phyloP scores from a whole-genome alignment of 768 basidiomycete genomes.

The Asterophora parasitica region DNA sequence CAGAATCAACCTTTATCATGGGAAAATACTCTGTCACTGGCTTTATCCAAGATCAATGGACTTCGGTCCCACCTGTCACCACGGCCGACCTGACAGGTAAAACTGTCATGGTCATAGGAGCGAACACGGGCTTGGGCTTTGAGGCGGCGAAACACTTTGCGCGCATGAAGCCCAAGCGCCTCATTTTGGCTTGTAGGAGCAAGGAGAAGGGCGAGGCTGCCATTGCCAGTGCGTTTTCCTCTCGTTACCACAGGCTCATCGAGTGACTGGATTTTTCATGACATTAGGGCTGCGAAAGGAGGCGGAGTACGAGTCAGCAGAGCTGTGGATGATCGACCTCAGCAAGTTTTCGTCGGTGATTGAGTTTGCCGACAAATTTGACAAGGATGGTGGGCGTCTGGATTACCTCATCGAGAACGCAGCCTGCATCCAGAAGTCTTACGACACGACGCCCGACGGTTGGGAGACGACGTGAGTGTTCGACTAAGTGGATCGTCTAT shows the following conservation, averaged over 20 bases:
- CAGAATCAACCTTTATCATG: slow-evolving; percentile 6
- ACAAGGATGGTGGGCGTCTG: slow-evolving; percentile 28
- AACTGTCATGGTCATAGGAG: slow-evolving; percentile 42
- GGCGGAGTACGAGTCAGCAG: slow-evolving; percentile 28
- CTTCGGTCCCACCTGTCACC: slow-evolving; percentile 23
- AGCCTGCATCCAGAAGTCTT: slow-evolving; percentile 15
- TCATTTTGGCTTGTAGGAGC: slow-evolving; percentile 36
- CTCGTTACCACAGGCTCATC: background rate
- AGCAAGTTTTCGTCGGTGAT: slow-evolving; percentile 34
- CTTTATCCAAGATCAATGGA: slow-evolving; percentile 18
- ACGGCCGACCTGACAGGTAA: slow-evolving; percentile 36
- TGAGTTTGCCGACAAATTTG: slow-evolving; percentile 32
- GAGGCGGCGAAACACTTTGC: slow-evolving; percentile 44
- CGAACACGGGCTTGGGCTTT: slow-evolving; percentile 48
- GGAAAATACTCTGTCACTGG: slow-evolving; percentile 12
- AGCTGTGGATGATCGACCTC: slow-evolving; percentile 39
- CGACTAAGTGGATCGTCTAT: no score
- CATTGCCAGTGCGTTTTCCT: slow-evolving; percentile 25
- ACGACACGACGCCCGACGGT: slow-evolving; percentile 31
- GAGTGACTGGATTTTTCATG: background rate
- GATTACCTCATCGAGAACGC: slow-evolving; percentile 47
- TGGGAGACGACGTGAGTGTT: slow-evolving; percentile 43
- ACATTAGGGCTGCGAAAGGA: slow-evolving; percentile 23
- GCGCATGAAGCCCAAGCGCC: slow-evolving; percentile 33
- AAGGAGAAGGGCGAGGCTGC: slow-evolving; percentile 30